phyloP scores from a whole-genome alignment of 163 green algal genomes.

The Chlamydomonas reinhardtii region DNA sequence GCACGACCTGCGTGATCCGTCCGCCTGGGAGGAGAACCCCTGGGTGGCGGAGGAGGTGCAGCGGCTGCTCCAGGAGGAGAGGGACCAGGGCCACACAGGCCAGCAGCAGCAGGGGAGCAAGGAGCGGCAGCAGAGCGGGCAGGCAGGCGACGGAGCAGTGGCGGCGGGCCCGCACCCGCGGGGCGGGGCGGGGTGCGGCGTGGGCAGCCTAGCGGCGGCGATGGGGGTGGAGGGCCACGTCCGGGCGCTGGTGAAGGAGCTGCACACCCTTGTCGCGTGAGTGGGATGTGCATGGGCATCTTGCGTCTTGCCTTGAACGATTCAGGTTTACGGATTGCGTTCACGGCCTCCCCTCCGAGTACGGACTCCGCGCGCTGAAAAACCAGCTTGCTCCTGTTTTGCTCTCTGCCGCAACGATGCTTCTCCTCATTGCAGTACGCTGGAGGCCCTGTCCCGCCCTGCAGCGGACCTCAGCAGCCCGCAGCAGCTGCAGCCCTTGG shows the following conservation, averaged over 20 bases:
- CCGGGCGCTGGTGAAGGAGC: conserved; percentile 9
- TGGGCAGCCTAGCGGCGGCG: conserved; percentile 4
- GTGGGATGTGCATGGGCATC: neutral
- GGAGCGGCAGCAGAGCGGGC: neutral
- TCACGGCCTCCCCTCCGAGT: neutral
- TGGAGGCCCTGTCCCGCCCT: conserved; percentile 2
- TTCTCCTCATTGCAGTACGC: neutral
- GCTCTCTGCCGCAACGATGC: no score
- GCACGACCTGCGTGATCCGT: conserved; percentile 3
- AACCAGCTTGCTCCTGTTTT: no score
- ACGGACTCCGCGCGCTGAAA: no score
- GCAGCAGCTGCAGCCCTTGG: conserved; percentile 13
- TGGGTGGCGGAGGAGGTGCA: conserved; percentile 30
- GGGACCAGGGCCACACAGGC: neutral
- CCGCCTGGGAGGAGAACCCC: conserved; percentile 29
- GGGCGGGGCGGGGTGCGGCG: neutral
- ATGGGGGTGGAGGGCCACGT: conserved; percentile 9
- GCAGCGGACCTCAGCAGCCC: neutral
- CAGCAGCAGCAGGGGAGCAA: neutral
- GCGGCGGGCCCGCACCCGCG: neutral
- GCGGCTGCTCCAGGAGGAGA: neutral
- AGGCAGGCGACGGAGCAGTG: neutral
- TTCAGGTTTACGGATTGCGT: no score
- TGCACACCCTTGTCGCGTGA: neutral
- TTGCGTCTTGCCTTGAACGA: no score